Percentiles rank a stretch among this genome's conserved stretches.
Evolutionary conservation across 2,329 filamentous ascomycete genomes (phyloP).

Genomic region (Stagonosporopsis chrysanthemi): DNA sequence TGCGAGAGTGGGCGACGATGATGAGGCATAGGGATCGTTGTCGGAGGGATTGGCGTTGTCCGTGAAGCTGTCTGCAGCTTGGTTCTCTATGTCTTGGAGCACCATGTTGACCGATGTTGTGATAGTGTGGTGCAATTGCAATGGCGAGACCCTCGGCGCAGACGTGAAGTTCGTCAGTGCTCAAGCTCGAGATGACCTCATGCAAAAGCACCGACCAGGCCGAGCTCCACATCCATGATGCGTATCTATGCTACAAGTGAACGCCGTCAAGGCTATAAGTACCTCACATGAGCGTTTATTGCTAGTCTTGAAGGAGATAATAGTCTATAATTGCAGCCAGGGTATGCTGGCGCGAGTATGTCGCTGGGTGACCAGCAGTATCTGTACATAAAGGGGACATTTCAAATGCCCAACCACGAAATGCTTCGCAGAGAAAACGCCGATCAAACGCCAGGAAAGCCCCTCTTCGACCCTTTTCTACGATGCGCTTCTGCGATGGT

Average conservation of each 20-base stretch:
- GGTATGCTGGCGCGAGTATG: slow-evolving; percentile 4
- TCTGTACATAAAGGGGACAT: slow-evolving; percentile 22
- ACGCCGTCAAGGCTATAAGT: not conserved
- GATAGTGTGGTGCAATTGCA: slow-evolving; percentile 18
- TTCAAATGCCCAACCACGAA: slow-evolving; percentile 1
- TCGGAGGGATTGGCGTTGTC: slow-evolving; percentile 46
- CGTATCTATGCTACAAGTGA: not conserved
- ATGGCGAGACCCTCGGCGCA: slow-evolving; percentile 34
- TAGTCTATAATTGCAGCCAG: slow-evolving; percentile 7
- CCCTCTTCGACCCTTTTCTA: slow-evolving; percentile 1
- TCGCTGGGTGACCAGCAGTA: slow-evolving; percentile 15
- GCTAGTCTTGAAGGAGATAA: not conserved
- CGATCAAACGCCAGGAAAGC: slow-evolving; percentile 1
- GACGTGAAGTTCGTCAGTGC: slow-evolving; percentile 24
- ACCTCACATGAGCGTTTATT: not conserved
- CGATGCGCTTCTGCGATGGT: not conserved
- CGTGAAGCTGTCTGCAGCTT: slow-evolving; percentile 41
- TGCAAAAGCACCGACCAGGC: slow-evolving; percentile 25
- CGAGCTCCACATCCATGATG: slow-evolving; percentile 18
- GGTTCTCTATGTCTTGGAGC: slow-evolving; percentile 47
- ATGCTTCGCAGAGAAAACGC: slow-evolving; percentile 11
- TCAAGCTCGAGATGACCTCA: slow-evolving; percentile 38
- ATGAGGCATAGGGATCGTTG: slow-evolving; percentile 47
- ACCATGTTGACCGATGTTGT: slow-evolving; percentile 46
- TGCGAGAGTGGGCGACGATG: slow-evolving; percentile 20